These are phyloP conservation scores for Leishmania guyanensis DNA, from an alignment of 208 protist species.

Conservation along the genomic window DNA sequence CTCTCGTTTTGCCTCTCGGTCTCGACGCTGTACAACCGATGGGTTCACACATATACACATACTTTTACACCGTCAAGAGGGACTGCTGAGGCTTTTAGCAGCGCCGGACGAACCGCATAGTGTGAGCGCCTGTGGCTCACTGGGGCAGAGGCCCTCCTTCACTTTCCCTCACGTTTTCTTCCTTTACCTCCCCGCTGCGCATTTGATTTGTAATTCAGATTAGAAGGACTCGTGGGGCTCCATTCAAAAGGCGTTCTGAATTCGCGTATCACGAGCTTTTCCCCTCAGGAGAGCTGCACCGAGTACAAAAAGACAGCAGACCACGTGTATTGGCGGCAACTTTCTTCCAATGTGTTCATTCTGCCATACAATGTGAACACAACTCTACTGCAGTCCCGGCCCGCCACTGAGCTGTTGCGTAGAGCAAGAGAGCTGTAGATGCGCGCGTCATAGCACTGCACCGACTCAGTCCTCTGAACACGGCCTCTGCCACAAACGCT, in stretches of 20 bases:
- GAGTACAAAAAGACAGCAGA: slow-evolving; percentile 35
- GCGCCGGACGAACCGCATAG: background rate
- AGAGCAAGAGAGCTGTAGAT: background rate
- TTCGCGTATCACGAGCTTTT: slow-evolving; percentile 19
- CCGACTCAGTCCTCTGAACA: background rate
- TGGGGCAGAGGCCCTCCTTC: background rate
- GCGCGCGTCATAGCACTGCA: background rate
- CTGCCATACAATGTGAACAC: background rate
- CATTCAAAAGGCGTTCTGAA: slow-evolving; percentile 47
- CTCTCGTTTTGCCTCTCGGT: background rate
- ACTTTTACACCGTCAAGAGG: background rate
- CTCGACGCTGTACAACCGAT: background rate
- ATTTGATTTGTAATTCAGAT: slow-evolving; percentile 34
- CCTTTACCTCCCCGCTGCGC: background rate
- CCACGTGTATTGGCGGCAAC: slow-evolving; percentile 40
- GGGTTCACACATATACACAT: background rate
- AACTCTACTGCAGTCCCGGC: background rate
- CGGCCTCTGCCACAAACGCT: background rate
- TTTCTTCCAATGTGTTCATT: slow-evolving; percentile 4
- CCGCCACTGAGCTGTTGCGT: background rate
- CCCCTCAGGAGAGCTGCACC: slow-evolving; percentile 21
- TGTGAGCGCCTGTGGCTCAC: background rate
- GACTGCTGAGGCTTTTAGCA: background rate
- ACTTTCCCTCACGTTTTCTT: background rate
- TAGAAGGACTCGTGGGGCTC: slow-evolving; percentile 46